A percentile compares a stretch with the other conserved stretches of the same genome.
Conservation (phyloP, 345 rosid genomes). For the Luvunga scandens region DNA sequence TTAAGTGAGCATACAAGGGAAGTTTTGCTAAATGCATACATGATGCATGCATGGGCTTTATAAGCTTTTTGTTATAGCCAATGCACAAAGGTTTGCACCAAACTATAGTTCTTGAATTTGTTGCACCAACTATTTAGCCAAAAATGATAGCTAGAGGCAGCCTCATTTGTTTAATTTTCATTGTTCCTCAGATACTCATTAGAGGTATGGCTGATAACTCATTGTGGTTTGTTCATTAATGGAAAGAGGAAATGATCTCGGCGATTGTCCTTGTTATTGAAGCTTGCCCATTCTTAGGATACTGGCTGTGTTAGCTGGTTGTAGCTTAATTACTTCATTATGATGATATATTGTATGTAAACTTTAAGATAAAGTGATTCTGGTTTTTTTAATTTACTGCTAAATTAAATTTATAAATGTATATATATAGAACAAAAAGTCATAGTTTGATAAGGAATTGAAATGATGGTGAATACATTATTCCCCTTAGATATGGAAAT, state of each 20-base stretch:
- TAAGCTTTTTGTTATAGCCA: slow-evolving; percentile 74
- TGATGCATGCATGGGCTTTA: slow-evolving; percentile 42
- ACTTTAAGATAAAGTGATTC: too few species aligned
- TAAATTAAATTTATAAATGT: too few species aligned
- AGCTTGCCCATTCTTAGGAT: slow-evolving; percentile 28
- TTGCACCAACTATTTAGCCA: too few species aligned
- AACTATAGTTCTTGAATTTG: too few species aligned
- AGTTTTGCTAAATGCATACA: too few species aligned
- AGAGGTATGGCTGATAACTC: slow-evolving; percentile 67
- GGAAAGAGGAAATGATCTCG: slow-evolving; percentile 50
- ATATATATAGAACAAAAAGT: too few species aligned
- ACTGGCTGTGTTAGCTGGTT: slow-evolving; percentile 45
- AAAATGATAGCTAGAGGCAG: background rate
- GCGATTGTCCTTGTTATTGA: slow-evolving; percentile 52
- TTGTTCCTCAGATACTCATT: slow-evolving; percentile 37
- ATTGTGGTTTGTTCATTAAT: slow-evolving; percentile 46
- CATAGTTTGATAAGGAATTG: too few species aligned
- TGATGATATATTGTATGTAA: too few species aligned
- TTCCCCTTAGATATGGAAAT: too few species aligned
- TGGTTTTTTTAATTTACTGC: too few species aligned
- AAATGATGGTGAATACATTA: too few species aligned
- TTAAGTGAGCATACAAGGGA: too few species aligned
- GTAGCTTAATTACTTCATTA: slow-evolving; percentile 32
- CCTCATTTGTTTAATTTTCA: background rate
- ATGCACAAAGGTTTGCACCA: slow-evolving; percentile 55